Evolutionary conservation across 2,329 filamentous ascomycete species (phyloP), one percentile per base, ranked within the genome.

Genomic region (Apiospora rasikravindrae): DNA sequence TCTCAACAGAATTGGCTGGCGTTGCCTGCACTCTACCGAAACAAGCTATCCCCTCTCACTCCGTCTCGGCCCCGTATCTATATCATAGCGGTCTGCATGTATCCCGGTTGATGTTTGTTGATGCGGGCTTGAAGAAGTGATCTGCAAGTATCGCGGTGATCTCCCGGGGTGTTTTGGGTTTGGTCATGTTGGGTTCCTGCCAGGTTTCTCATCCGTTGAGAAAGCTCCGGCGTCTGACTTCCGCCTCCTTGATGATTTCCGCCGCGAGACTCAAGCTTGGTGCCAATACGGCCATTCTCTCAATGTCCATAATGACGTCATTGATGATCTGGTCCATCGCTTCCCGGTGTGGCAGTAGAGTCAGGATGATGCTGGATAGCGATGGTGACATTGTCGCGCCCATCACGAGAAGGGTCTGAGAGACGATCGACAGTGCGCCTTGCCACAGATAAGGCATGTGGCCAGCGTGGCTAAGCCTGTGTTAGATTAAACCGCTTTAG

Each of bases 391-490:
- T 93, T 22, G 92, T 94, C 22, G 93, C 93, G 8, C 93, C 94
- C 93, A 96, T 96, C 45, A 96, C 89, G 61, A 96, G 86, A 22
- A 96, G 85, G 1, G 92, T 93, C 81, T 96, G 94, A 7, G 93
- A 94, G 29, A 95, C 92, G 78, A 96, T 94, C 29, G 92, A 95
- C 49, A 96, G 86, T 11, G 93, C 93, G 24, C 93, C 93, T 84
- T 96, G 94, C 91, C 93, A 96, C 26, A 96, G 88, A 82, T 96
- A 96, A 16, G 93, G 93, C 84, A 96, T 91, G 80, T 96, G 93
- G 69, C 94, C 93, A 73, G 92, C 92, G 78, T 95, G 93, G 82
- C 90, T 92, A 78, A 76, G 78, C 78, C 71, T 73, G 80, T 69
- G 78, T 83, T 82, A 84, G 82, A 81, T 81, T 80, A 71, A 71